Percentiles rank a stretch among this genome's conserved stretches.
phyloP scores from a whole-genome alignment of 2,329 filamentous ascomycete species.

The Aspergillus fijiensis region DNA sequence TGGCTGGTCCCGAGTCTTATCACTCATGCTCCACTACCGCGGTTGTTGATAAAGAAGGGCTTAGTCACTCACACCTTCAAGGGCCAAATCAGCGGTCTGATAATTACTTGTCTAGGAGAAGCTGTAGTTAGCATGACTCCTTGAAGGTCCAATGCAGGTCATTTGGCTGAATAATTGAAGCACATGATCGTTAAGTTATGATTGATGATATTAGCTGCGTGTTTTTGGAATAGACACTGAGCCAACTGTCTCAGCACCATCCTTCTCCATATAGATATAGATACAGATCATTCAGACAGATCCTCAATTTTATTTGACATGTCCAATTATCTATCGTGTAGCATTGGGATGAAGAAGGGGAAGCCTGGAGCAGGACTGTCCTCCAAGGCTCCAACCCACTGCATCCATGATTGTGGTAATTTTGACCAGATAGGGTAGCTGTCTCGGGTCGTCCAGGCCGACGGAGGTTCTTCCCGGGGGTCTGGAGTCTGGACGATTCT shows the following conservation, averaged over 20 bases:
- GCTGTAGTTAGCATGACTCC: too few species aligned
- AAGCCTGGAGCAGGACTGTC: neutral
- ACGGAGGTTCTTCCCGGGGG: neutral
- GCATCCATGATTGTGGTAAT: neutral
- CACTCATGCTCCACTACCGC: constrained; percentile 14
- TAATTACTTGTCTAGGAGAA: too few species aligned
- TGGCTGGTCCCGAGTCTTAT: constrained; percentile 14
- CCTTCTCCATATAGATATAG: too few species aligned
- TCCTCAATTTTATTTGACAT: neutral
- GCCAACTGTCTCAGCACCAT: too few species aligned
- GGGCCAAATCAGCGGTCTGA: too few species aligned
- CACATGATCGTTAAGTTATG: too few species aligned
- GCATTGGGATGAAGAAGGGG: neutral
- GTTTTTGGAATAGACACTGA: too few species aligned
- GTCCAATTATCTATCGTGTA: neutral
- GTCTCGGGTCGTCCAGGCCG: neutral
- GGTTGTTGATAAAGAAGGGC: neutral
- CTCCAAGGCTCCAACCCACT: neutral
- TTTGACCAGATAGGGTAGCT: neutral
- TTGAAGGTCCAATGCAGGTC: too few species aligned
- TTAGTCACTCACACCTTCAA: too few species aligned
- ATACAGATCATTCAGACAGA: neutral
- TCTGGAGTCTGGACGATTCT: neutral
- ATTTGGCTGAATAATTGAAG: too few species aligned
- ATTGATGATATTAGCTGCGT: too few species aligned